Conservation (phyloP, 768 basidiomycete genomes). For the Boletus sp. region DNA sequence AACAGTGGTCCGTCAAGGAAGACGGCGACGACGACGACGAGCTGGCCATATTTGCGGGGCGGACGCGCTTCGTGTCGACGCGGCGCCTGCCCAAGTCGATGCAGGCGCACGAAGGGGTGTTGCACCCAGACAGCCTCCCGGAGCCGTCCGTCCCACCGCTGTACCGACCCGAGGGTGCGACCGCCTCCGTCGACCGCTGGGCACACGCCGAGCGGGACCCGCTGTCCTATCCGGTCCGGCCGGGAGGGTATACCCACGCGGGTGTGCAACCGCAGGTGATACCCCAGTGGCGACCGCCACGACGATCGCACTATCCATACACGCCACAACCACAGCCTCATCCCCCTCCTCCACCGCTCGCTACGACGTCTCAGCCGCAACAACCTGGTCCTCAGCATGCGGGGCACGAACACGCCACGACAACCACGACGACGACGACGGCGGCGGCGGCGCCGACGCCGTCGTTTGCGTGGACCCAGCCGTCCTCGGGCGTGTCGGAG, state of each 20-base stretch:
- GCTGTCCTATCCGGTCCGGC: not conserved
- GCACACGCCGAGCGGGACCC: slow-evolving; percentile 15
- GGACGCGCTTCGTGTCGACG: slow-evolving; percentile 56
- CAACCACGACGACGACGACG: not conserved
- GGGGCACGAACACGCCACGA: slow-evolving; percentile 16
- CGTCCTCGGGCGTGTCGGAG: not conserved
- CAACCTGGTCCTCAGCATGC: slow-evolving; percentile 11
- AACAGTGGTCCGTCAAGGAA: slow-evolving; percentile 51
- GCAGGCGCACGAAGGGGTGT: slow-evolving; percentile 3
- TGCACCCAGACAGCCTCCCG: not conserved
- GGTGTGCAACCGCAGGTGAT: slow-evolving; percentile 9
- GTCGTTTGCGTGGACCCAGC: slow-evolving; percentile 15
- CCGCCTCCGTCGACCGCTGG: slow-evolving; percentile 18
- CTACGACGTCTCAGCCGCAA: not conserved
- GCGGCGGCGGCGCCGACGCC: slow-evolving; percentile 13
- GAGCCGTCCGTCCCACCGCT: slow-evolving; percentile 4
- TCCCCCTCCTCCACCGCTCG: slow-evolving; percentile 6
- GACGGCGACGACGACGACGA: slow-evolving; percentile 58
- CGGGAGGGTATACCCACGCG: slow-evolving; percentile 5
- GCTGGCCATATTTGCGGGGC: slow-evolving; percentile 65
- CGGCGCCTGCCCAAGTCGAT: slow-evolving; percentile 32
- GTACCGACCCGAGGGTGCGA: slow-evolving; percentile 15
- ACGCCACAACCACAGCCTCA: slow-evolving; percentile 17
- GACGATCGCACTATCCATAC: slow-evolving; percentile 28
- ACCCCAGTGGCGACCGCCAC: slow-evolving; percentile 29